A percentile compares a stretch with the other conserved stretches of the same genome.
Evolutionary conservation across 352 stramenopile genomes (phyloP).

Genomic region (Phytophthora hybrid): DNA sequence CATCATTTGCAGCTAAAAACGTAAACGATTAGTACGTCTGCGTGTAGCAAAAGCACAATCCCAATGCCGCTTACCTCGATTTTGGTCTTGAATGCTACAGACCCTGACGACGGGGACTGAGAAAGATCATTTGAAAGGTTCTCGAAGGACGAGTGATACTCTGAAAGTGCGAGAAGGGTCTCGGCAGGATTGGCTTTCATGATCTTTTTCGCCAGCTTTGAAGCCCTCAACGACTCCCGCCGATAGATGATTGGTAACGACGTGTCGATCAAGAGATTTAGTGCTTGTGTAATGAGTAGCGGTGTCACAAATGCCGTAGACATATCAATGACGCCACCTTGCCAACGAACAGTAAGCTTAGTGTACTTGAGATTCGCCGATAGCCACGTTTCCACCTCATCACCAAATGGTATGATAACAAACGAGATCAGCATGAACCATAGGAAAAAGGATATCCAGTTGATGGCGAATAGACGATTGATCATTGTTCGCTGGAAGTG

Average conservation of each 20-base stretch:
- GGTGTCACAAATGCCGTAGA: slow-evolving; percentile 88
- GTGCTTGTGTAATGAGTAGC: slow-evolving; percentile 83
- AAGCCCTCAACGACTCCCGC: slow-evolving; percentile 68
- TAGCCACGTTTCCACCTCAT: slow-evolving; percentile 83
- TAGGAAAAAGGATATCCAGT: slow-evolving; percentile 92
- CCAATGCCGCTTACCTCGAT: slow-evolving; percentile 66
- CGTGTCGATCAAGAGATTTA: slow-evolving; percentile 89
- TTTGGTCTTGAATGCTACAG: slow-evolving; percentile 78
- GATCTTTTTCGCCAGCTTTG: slow-evolving; percentile 81
- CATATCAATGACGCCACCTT: slow-evolving; percentile 89
- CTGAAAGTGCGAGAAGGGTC: slow-evolving; percentile 79
- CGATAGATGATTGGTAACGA: slow-evolving; percentile 75
- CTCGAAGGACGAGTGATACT: slow-evolving; percentile 87
- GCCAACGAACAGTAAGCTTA: slow-evolving; percentile 84
- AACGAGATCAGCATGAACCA: slow-evolving; percentile 92
- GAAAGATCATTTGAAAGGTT: slow-evolving; percentile 53
- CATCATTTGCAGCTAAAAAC: slow-evolving; percentile 85
- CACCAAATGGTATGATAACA: slow-evolving; percentile 86
- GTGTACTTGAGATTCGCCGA: slow-evolving; percentile 82
- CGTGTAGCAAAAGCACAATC: not conserved
- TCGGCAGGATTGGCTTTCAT: slow-evolving; percentile 86
- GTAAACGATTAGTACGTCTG: not conserved
- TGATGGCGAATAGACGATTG: slow-evolving; percentile 88
- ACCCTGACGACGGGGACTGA: slow-evolving; percentile 30
- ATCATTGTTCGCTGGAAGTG: slow-evolving; percentile 89